These are phyloP conservation scores for Camillea tinctor DNA, from an alignment of 2,329 filamentous ascomycete species.

Conservation along the genomic window DNA sequence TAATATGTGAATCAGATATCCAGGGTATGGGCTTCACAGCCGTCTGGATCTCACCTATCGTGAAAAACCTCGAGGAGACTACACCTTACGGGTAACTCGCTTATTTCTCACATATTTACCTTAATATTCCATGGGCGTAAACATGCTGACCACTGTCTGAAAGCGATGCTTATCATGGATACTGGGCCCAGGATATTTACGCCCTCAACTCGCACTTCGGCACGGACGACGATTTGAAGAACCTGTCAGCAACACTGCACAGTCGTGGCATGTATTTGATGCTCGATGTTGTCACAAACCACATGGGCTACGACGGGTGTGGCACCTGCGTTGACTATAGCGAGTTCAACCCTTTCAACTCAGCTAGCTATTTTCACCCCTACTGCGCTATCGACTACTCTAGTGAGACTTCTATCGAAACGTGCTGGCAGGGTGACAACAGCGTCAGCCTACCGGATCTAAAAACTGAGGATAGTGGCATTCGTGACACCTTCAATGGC, in stretches of 20 bases:
- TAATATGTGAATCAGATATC: slow-evolving; percentile 34
- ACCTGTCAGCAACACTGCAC: slow-evolving; percentile 50
- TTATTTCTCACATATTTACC: neutral
- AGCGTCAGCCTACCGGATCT: slow-evolving; percentile 46
- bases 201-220: slow-evolving; percentile 61
- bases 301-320: slow-evolving; percentile 53
- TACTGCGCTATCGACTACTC: slow-evolving; percentile 53
- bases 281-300: slow-evolving; percentile 60
- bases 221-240: slow-evolving; percentile 51
- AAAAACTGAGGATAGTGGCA: slow-evolving; percentile 41
- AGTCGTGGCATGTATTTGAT: slow-evolving; percentile 58
- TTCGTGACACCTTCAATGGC: slow-evolving; percentile 42
- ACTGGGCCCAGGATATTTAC: slow-evolving; percentile 53
- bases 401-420: slow-evolving; percentile 39
- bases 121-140: neutral
- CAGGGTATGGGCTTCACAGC: slow-evolving; percentile 46
- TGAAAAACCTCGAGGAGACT: slow-evolving; percentile 38
- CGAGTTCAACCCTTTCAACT: slow-evolving; percentile 54
- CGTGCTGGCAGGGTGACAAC: slow-evolving; percentile 52
- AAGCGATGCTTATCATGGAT: slow-evolving; percentile 46
- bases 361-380: slow-evolving; percentile 52
- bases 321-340: slow-evolving; percentile 50
- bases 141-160: neutral
- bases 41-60: slow-evolving; percentile 45
- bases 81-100: slow-evolving; percentile 38